Conservation (phyloP, 257 asterid genomes). For the Penstemon newberryi region DNA sequence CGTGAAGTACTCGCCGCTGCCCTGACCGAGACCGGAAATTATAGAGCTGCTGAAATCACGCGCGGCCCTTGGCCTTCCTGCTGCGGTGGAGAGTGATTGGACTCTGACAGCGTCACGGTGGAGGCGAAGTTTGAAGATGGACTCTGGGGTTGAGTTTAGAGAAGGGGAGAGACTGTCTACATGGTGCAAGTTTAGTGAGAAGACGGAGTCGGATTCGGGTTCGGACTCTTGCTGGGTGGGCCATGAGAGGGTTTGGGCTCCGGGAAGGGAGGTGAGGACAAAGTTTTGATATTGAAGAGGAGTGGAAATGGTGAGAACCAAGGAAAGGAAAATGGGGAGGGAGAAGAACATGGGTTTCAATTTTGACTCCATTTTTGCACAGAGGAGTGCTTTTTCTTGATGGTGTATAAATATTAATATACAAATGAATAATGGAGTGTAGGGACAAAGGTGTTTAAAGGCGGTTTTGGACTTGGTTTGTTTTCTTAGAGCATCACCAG, state of each 20-base stretch:
- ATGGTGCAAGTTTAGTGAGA: constrained; percentile 58
- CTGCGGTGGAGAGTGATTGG: constrained; percentile 32
- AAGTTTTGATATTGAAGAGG: constrained; percentile 44
- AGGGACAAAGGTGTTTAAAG: too few relatives aligned
- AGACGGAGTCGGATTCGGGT: constrained; percentile 22
- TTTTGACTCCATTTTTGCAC: constrained; percentile 27
- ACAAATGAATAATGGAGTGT: too few relatives aligned
- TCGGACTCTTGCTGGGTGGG: constrained; percentile 24
- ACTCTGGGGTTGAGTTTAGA: constrained; percentile 46
- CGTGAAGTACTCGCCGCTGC: constrained; percentile 97
- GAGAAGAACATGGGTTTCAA: constrained; percentile 15
- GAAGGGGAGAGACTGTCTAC: constrained; percentile 55
- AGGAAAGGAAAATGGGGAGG: constrained; percentile 27
- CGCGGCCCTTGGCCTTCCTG: constrained; percentile 20
- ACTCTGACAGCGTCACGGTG: constrained; percentile 64
- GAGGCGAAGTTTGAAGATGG: constrained; percentile 69
- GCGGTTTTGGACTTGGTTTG: too few relatives aligned
- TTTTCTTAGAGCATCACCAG: too few relatives aligned
- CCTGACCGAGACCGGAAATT: constrained; percentile 71
- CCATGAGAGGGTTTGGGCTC: constrained; percentile 49
- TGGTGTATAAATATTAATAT: too few relatives aligned
- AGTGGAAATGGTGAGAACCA: constrained; percentile 30
- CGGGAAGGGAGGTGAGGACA: constrained; percentile 53
- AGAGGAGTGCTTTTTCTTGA: neutral
- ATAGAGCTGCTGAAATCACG: constrained; percentile 68